Conservation (phyloP, 1,284 basidiomycete species). For the Apiotrichum brassicae region DNA sequence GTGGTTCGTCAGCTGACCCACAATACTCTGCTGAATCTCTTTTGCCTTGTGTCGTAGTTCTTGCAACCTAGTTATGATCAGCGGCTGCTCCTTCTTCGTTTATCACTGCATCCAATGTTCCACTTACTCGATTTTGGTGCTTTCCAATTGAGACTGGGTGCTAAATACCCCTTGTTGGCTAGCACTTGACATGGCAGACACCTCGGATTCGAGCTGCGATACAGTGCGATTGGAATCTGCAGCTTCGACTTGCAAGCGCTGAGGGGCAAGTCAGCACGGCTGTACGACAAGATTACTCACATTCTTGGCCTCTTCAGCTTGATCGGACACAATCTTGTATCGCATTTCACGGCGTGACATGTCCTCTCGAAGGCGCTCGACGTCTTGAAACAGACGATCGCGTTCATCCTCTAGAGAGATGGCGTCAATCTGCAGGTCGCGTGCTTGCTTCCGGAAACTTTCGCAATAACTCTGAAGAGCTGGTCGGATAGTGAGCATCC, state of each 20-base stretch:
- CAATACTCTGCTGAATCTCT: constrained; percentile 32
- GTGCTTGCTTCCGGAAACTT: constrained; percentile 59
- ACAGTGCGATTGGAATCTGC: constrained; percentile 31
- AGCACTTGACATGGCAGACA: constrained; percentile 31
- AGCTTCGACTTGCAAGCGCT: constrained; percentile 34
- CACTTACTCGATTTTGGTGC: constrained; percentile 38
- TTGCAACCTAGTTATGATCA: constrained; percentile 24
- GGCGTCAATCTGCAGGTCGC: constrained; percentile 62
- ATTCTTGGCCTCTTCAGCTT: constrained; percentile 69
- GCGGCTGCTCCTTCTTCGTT: neutral
- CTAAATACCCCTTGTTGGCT: constrained; percentile 35
- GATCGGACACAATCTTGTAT: constrained; percentile 49
- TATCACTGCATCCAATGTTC: too few species aligned
- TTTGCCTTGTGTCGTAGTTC: constrained; percentile 40
- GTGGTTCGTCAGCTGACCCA: constrained; percentile 33
- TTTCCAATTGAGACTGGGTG: constrained; percentile 35
- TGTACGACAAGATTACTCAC: constrained; percentile 47
- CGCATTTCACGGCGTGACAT: constrained; percentile 57
- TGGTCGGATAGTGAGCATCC: constrained; percentile 63
- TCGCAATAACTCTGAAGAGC: constrained; percentile 64
- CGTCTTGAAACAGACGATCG: constrained; percentile 54
- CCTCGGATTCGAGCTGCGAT: constrained; percentile 33
- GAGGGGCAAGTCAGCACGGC: constrained; percentile 2
- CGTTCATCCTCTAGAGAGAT: constrained; percentile 71
- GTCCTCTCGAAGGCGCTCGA: constrained; percentile 55